Evolutionary conservation across 2,329 filamentous ascomycete species (phyloP), one percentile per base, ranked within the genome.

Genomic region (Proliferodiscus dingleyae): DNA sequence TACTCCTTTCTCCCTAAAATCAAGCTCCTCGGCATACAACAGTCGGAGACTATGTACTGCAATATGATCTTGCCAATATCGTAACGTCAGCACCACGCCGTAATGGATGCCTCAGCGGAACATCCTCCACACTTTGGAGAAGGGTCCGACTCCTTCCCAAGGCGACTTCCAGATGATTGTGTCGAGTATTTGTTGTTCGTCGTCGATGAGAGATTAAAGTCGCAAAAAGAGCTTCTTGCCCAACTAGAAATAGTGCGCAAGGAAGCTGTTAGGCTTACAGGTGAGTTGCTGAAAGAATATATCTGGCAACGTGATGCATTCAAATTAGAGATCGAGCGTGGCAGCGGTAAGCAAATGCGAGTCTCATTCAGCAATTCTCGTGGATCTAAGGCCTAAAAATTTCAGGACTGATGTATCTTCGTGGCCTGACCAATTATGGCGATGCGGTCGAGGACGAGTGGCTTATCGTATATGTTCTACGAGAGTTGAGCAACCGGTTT

Each of bases 391-490:
- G 43, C 53, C 13, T n/a, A 45, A 49, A 22, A 24, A 19, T 22
- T 22, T 6, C 32, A 76, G 76, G 73, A 1, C 61, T 80, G 7
- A 61, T 72, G n/a, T 81, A 83, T 52, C 75, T 98, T 5, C 77
- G 80, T 52, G 91, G 91, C 16, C 72, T 74, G 41, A 93, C 89
- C 1, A 87, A 91, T 63, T 97, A 89, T 60, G 90, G 91, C 7
- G 94, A 98, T 66, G 93, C 89, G 0, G 83, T 97, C 3, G 91
- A 95, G 61, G 93, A 98, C 59, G 94, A 98, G 70, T 98, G 93
- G 94, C 77, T 97, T 5, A 83, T 97, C 49, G 90, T 97, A 16
- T 95, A 90, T 67, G 70, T 97, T 4, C 72, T 98, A 23, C 81
- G 87, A 36, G 85, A 95, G 66, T 69, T 97, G 56, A 90, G 84